These are phyloP conservation scores for Fusarium redolens DNA, from an alignment of 2,329 filamentous ascomycete genomes.

Conservation along the genomic window DNA sequence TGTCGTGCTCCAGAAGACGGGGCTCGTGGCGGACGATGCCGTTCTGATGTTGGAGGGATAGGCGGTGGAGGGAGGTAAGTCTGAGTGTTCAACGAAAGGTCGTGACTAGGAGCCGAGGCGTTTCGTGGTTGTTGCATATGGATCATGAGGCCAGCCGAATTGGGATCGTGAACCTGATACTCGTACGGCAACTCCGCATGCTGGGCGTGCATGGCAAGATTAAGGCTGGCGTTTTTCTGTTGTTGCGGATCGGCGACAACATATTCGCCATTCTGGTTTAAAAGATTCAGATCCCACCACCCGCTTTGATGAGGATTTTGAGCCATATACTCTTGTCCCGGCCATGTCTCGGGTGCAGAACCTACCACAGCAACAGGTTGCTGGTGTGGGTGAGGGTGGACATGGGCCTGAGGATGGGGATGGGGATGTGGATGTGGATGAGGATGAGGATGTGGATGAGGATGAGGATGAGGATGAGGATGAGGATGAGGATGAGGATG, in stretches of 20 bases:
- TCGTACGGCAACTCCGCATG: constrained; percentile 56
- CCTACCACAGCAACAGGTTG: constrained; percentile 29
- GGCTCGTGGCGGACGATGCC: constrained; percentile 61
- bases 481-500: constrained; percentile 19
- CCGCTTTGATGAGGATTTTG: constrained; percentile 41
- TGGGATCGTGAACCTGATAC: constrained; percentile 49
- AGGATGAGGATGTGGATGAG: constrained; percentile 6
- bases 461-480: constrained; percentile 7
- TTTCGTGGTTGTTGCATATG: constrained; percentile 63
- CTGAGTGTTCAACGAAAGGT: constrained; percentile 49
- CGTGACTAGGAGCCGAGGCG: constrained; percentile 52
- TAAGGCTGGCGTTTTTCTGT: constrained; percentile 53
- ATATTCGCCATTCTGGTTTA: constrained; percentile 45
- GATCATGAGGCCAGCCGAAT: constrained; percentile 60
- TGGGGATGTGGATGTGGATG: constrained; percentile 1
- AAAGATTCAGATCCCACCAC: constrained; percentile 49
- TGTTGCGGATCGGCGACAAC: constrained; percentile 44
- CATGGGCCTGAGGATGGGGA: constrained; percentile 8
- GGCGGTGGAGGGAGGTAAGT: constrained; percentile 52
- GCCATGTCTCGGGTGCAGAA: constrained; percentile 36
- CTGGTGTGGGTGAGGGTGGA: constrained; percentile 26
- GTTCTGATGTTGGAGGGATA: constrained; percentile 48
- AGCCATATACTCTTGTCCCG: constrained; percentile 46
- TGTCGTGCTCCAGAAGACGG: constrained; percentile 66
- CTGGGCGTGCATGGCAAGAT: constrained; percentile 55